phyloP scores from a whole-genome alignment of 495 filamentous ascomycete species.

The Polyplosphaeria fusca region DNA sequence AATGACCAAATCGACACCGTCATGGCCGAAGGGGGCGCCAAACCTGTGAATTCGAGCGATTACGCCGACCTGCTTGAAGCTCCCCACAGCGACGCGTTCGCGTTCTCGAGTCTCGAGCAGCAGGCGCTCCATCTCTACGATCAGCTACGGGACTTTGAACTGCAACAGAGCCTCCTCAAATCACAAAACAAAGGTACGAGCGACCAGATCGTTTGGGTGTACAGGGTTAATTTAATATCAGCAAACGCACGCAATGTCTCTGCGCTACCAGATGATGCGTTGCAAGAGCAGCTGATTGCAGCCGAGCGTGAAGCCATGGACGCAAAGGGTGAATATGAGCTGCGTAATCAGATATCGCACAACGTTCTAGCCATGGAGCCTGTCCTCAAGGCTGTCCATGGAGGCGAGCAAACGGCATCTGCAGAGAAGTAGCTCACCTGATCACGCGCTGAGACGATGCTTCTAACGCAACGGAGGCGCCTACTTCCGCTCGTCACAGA shows the following conservation, averaged over 20 bases:
- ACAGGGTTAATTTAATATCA: slow-evolving; percentile 8
- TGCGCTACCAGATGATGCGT: slow-evolving; percentile 24
- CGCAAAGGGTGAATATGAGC: slow-evolving; percentile 62
- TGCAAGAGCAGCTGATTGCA: slow-evolving; percentile 49
- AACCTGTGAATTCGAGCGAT: background rate
- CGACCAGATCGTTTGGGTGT: background rate
- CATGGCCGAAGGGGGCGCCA: slow-evolving; percentile 7
- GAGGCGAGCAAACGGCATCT: slow-evolving; percentile 60
- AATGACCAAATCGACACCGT: slow-evolving; percentile 2
- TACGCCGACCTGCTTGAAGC: slow-evolving; percentile 24
- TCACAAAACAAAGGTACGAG: slow-evolving; percentile 42
- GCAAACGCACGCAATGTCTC: slow-evolving; percentile 25
- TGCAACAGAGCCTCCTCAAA: slow-evolving; percentile 66
- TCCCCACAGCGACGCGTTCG: slow-evolving; percentile 46
- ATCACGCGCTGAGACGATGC: background rate
- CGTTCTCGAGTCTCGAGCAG: slow-evolving; percentile 59
- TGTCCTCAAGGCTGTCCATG: slow-evolving; percentile 71
- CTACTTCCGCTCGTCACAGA: slow-evolving; percentile 62
- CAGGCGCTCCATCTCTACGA: slow-evolving; percentile 65
- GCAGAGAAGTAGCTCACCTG: slow-evolving; percentile 59
- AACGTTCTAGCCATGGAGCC: slow-evolving; percentile 67
- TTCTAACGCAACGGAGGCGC: slow-evolving; percentile 47
- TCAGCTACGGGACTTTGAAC: slow-evolving; percentile 62
- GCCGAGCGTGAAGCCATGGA: slow-evolving; percentile 66
- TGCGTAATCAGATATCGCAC: slow-evolving; percentile 64